Percentiles rank a stretch among this genome's conserved stretches.
Evolutionary conservation across 768 basidiomycete species (phyloP).

Genomic region (Leccinum truebloodii): DNA sequence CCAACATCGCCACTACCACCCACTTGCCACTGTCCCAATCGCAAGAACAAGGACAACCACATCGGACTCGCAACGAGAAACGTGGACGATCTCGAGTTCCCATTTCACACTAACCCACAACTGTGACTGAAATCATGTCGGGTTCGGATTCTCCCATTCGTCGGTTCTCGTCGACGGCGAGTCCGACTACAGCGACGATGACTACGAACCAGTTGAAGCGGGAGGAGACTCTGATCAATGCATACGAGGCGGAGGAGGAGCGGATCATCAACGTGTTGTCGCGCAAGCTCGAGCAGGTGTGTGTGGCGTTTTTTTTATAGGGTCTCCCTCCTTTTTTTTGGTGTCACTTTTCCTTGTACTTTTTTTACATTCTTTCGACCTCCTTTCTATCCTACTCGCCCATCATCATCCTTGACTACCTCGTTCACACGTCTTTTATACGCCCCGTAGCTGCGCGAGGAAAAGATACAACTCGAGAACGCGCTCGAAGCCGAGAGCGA

Average conservation of each 20-base stretch:
- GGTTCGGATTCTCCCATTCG: not conserved
- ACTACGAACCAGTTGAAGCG: conserved; percentile 44
- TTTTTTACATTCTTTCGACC: not conserved
- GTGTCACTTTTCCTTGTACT: not conserved
- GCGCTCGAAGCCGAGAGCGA: conserved; percentile 84
- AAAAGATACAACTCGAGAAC: conserved; percentile 84
- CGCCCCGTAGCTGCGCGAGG: conserved; percentile 66
- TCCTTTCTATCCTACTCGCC: not conserved
- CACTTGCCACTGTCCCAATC: not conserved
- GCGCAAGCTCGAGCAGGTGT: conserved; percentile 80
- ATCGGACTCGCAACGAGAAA: not conserved
- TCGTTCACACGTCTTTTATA: not conserved
- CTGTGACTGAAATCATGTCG: not conserved
- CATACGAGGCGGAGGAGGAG: conserved; percentile 89
- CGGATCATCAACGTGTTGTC: conserved; percentile 83
- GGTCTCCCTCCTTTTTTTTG: not conserved
- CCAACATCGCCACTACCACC: not conserved
- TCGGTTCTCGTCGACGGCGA: not conserved
- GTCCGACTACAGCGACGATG: conserved; percentile 17
- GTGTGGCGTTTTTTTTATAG: not conserved
- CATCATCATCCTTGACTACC: not conserved
- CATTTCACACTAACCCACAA: not conserved
- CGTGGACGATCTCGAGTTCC: not conserved
- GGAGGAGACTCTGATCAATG: conserved; percentile 81
- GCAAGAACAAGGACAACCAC: not conserved